Evolutionary conservation across 495 filamentous ascomycete genomes (phyloP), one percentile per base, ranked within the genome.

Genomic region (Hyphodiscus hymeniophilus): DNA sequence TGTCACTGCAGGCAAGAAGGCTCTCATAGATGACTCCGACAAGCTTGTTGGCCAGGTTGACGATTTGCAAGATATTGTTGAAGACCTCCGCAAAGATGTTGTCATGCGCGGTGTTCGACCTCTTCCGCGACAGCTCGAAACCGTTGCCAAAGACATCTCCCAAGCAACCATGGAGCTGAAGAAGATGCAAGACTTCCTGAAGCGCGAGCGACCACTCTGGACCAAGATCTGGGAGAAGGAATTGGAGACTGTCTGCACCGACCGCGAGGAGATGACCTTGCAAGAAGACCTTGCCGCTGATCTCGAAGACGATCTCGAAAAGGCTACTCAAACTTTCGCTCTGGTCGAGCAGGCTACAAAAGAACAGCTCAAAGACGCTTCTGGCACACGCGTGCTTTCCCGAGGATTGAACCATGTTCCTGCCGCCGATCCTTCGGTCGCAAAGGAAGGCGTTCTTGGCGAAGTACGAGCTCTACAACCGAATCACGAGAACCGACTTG

Each of bases 191-290:
- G 89, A 94, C 32, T 95, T 84, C 70, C 75, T 97, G 62, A 83
- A 82, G 55, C 74, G 74, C 20, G 92, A 99, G 75, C 94, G 94
- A 65, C 92, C 92, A 0, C 68, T 95, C 38, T 99, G 92, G 88
- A 94, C 85, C 20, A 95, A 95, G 74, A 92, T 97, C 50, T 97
- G 94, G 92, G 89, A 96, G 75, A 85, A 88, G 65, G 89, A 97
- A 58, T 71, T 99, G 38, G 82, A 95, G 63, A 75, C 88, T 39
- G 92, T 99, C 12, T 97, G 90, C 67, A 87, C 90, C 54, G 94
- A 95, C 52, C 81, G 89, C 57, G 91, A 97, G 59, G 80, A 94
- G 58, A 75, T 97, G 44, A 92, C 87, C 15, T 82, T 95, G 70
- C 87, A 94, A 66, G 92, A 99, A 64, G 92, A 95, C 34, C 76